Evolutionary conservation across 2,329 filamentous ascomycete species (phyloP), one percentile per base, ranked within the genome.

Genomic region (Trichoderma brevicompactum): DNA sequence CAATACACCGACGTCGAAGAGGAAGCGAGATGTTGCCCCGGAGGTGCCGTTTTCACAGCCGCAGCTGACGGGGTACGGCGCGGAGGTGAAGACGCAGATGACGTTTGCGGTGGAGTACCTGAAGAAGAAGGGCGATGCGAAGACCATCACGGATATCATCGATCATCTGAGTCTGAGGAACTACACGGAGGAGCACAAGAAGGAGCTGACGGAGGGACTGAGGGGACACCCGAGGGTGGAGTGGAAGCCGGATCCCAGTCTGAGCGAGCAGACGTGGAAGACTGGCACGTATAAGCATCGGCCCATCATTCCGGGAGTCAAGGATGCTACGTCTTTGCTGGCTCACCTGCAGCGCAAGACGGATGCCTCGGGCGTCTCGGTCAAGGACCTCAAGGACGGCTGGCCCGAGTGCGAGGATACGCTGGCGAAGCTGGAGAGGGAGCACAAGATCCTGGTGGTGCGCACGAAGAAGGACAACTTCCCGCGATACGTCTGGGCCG

Each of bases 321-420:
- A 87, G 71, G 89, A 87, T 72, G 87, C 89, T 66, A 88, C 90
- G 44, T 88, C 93, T 71, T 85, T 99, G 63, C 87, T 96, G 63
- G 86, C 85, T 64, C 90, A 92, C 74, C 85, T 99, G 38, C 93
- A 97, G 78, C 83, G 85, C 62, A 93, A 94, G 78, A 87, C 87
- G 60, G 93, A 93, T 66, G 91, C 92, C 1, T 88, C 90, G 69
- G 92, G 92, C 12, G 86, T 98, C 63, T 85, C 84, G 43, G 92
- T 98, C 68, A 93, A 92, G 76, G 93, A 97, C 72, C 85, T 99
- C 68, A 96, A 97, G 79, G 95, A 99, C 75, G 95, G 95, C 68
- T 99, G 95, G 95, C 88, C 90, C 28, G 89, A 90, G 72, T 96
- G 92, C 73, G 88, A 94, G 67, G 86, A 89, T 19, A 86, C 90